These are phyloP conservation scores for Dendrobium nobile DNA, from an alignment of 106 monocot genomes.

Conservation along the genomic window DNA sequence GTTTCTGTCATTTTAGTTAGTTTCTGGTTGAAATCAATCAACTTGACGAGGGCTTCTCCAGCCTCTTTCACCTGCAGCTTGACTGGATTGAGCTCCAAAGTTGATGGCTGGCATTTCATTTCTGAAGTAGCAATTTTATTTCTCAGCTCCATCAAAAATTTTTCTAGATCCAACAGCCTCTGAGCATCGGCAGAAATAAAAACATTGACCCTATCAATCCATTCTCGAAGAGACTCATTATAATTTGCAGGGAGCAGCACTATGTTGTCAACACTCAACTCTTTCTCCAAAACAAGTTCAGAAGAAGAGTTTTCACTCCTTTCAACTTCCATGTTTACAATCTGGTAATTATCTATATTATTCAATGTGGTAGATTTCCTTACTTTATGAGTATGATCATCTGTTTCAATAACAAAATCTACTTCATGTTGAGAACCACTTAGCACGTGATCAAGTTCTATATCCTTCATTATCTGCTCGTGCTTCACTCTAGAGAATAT, in stretches of 20 bases:
- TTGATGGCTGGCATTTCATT: conserved; percentile 20
- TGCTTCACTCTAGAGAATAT: conserved; percentile 24
- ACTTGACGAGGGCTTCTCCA: conserved; percentile 37
- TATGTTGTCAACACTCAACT: conserved; percentile 51
- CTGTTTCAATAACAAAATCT: conserved; percentile 9
- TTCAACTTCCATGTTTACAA: conserved; percentile 28
- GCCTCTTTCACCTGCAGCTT: conserved; percentile 50
- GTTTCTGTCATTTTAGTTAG: conserved; percentile 46
- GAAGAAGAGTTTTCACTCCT: conserved; percentile 37
- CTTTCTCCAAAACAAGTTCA: conserved; percentile 55
- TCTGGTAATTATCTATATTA: conserved; percentile 3
- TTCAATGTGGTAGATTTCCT: conserved; percentile 30
- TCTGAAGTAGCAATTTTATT: conserved; percentile 39
- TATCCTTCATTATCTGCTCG: conserved; percentile 57
- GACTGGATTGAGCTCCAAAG: conserved; percentile 30
- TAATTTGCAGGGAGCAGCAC: conserved; percentile 15
- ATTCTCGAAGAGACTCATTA: conserved; percentile 28
- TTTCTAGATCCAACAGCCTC: conserved; percentile 44
- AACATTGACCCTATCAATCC: conserved; percentile 39
- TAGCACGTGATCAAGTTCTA: conserved; percentile 61
- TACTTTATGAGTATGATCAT: conserved; percentile 43
- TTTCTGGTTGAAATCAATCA: conserved; percentile 42
- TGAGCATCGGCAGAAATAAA: conserved; percentile 54
- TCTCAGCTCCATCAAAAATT: conserved; percentile 45
- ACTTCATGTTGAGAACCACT: background rate